A percentile compares a stretch with the other conserved stretches of the same genome.
Evolutionary conservation across 306 rosid genomes (phyloP).

Genomic region (Prosopis cineraria): DNA sequence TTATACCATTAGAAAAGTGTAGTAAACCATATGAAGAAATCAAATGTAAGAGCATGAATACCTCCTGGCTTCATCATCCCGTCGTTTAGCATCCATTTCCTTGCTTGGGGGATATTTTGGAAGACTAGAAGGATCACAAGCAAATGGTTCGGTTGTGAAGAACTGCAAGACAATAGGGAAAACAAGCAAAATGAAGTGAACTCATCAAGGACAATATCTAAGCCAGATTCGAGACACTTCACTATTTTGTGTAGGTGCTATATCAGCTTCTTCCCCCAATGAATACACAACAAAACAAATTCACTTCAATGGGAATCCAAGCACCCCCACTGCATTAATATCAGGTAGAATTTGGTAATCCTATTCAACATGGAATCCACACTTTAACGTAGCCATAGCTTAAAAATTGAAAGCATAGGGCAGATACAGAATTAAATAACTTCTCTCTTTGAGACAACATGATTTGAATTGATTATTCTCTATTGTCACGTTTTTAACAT

Average conservation of each 20-base stretch:
- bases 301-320: conserved; percentile 3
- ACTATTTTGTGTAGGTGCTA: neutral
- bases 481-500: conserved; percentile 9
- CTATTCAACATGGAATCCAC: neutral
- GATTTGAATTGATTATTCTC: conserved; percentile 22
- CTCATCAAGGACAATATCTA: conserved; percentile 29
- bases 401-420: conserved; percentile 3
- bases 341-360: conserved; percentile 17
- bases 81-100: conserved; percentile 91
- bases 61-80: conserved; percentile 89
- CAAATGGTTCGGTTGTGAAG: conserved; percentile 82
- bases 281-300: neutral
- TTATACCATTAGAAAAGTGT: conserved; percentile 17
- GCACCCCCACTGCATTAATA: conserved; percentile 4
- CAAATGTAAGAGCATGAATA: conserved; percentile 28
- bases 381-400: conserved; percentile 21
- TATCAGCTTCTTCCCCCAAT: neutral
- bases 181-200: conserved; percentile 26
- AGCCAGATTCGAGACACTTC: conserved; percentile 28
- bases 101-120: conserved; percentile 94
- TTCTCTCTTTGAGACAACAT: conserved; percentile 1
- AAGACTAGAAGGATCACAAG: conserved; percentile 90
- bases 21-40: conserved; percentile 22
- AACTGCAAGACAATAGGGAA: conserved; percentile 63
- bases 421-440: conserved; percentile 6